phyloP scores from a whole-genome alignment of 306 rosid species.

The Acacia acuminata region DNA sequence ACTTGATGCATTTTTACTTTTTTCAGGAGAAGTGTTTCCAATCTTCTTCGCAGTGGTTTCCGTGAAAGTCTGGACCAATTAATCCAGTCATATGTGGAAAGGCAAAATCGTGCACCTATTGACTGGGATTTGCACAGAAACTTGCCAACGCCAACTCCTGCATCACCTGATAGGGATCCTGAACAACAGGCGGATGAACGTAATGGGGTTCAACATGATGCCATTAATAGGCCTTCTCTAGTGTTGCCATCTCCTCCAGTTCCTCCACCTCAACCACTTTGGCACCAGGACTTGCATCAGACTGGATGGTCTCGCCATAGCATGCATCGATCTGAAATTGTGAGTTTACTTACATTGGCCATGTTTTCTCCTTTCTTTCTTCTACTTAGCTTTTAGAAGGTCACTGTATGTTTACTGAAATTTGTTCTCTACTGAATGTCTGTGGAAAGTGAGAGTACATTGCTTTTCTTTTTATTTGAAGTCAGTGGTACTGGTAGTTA shows the following conservation, averaged over 20 bases:
- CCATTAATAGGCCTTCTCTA: conserved; percentile 73
- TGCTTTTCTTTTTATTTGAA: conserved; percentile 12
- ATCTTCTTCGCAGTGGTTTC: conserved; percentile 98
- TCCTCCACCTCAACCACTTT: conserved; percentile 97
- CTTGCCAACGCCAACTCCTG: conserved; percentile 67
- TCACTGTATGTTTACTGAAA: not conserved
- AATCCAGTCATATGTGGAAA: conserved; percentile 94
- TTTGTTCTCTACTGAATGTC: not conserved
- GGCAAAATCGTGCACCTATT: conserved; percentile 92
- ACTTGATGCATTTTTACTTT: conserved; percentile 34
- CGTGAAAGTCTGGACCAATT: conserved; percentile 98
- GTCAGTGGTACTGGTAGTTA: not conserved
- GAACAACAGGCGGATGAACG: conserved; percentile 74
- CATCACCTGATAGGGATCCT: conserved; percentile 72
- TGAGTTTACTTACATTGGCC: conserved; percentile 46
- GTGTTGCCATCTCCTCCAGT: conserved; percentile 92
- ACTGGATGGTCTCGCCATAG: conserved; percentile 96
- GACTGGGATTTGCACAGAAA: conserved; percentile 99
- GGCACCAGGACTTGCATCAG: conserved; percentile 96
- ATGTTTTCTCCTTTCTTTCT: not conserved
- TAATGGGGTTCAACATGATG: conserved; percentile 76
- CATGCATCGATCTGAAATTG: conserved; percentile 97
- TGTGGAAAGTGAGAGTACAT: conserved; percentile 4
- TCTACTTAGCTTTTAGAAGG: not conserved
- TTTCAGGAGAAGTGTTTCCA: conserved; percentile 98